phyloP scores from a whole-genome alignment of 2,329 filamentous ascomycete genomes.

The Arachnopeziza araneosa region DNA sequence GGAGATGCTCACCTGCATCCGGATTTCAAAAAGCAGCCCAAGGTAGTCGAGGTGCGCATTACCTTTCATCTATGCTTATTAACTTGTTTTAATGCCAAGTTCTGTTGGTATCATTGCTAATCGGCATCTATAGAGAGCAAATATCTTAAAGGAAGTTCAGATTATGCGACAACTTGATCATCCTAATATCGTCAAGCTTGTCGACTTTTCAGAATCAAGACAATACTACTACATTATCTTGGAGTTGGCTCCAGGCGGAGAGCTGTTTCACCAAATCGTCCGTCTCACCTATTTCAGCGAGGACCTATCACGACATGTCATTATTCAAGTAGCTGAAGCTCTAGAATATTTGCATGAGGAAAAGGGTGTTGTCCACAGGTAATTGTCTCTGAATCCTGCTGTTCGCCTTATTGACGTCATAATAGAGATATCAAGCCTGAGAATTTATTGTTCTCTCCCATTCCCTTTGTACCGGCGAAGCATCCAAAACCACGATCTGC shows the following conservation, averaged over 20 bases:
- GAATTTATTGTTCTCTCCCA: slow-evolving; percentile 89
- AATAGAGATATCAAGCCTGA: slow-evolving; percentile 94
- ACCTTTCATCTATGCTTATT: slow-evolving; percentile 33
- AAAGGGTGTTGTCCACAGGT: slow-evolving; percentile 95
- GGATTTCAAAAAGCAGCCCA: slow-evolving; percentile 90
- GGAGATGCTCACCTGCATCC: slow-evolving; percentile 90
- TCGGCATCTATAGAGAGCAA: slow-evolving; percentile 64
- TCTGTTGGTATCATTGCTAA: slow-evolving; percentile 7
- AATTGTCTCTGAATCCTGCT: slow-evolving; percentile 28
- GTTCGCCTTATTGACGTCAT: slow-evolving; percentile 30
- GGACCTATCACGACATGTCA: slow-evolving; percentile 89
- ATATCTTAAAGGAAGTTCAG: slow-evolving; percentile 96
- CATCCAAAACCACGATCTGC: slow-evolving; percentile 73
- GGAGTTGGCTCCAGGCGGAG: slow-evolving; percentile 89
- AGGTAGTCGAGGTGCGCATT: slow-evolving; percentile 90
- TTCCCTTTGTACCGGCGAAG: slow-evolving; percentile 73
- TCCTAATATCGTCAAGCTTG: slow-evolving; percentile 88
- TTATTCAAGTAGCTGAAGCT: slow-evolving; percentile 89
- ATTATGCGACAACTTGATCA: slow-evolving; percentile 98
- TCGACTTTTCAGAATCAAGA: slow-evolving; percentile 87
- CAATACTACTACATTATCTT: slow-evolving; percentile 98
- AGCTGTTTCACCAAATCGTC: slow-evolving; percentile 97
- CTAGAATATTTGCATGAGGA: slow-evolving; percentile 92
- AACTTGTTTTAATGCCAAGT: neutral
- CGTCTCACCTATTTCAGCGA: slow-evolving; percentile 98